Base-by-base conservation (phyloP, 805 yeast genomes). In the Yarrowia keelungensis region DNA sequence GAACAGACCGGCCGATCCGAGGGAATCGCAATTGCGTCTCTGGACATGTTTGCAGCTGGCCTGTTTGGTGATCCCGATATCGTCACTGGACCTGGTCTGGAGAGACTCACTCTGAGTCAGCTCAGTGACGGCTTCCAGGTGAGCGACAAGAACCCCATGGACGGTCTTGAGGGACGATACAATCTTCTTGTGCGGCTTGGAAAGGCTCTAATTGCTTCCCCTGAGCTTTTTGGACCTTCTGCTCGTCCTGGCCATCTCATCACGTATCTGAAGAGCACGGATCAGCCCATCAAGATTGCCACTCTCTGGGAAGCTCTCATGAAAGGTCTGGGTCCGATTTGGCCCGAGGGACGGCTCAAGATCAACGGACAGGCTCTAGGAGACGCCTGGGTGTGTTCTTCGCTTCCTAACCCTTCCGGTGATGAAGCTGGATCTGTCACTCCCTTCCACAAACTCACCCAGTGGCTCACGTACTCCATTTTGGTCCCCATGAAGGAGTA, bases 401-500 rank as follows among this genome's bases (percentile, higher is more conserved):
- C 75, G 8, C 69, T 74, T 71, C 74, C 75, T 12, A 72, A 70
- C 15, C 73, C 65, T 12, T 67, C 69, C 3, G 70, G 75, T 11
- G 83, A 80, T 46, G 82, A 80, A 53, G 71, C 79, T 71, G 76
- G 79, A 16, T 77, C 78, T 53, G 82, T 87, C 58, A 85, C 85
- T 16, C 87, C 90, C 2, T 87, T 87, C 76, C 90, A 87, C 72
- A 87, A 87, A 70, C 79, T 87, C 46, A 86, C 89, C 0, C 91
- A 87, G 75, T 87, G 90, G 90, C 78, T 87, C 10, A 83, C 89
- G 22, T 87, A 87, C 74, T 87, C 90, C 1, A 75, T 87, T 64
- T 74, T 87, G 19, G 81, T 82, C 14, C 90, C 89, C 8, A 76
- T 87, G 56, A 79, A 78, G 64, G 76, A 78, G 16, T 71, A 67